phyloP scores from a whole-genome alignment of 176 grass and related monocot species.

The Avena insularis region DNA sequence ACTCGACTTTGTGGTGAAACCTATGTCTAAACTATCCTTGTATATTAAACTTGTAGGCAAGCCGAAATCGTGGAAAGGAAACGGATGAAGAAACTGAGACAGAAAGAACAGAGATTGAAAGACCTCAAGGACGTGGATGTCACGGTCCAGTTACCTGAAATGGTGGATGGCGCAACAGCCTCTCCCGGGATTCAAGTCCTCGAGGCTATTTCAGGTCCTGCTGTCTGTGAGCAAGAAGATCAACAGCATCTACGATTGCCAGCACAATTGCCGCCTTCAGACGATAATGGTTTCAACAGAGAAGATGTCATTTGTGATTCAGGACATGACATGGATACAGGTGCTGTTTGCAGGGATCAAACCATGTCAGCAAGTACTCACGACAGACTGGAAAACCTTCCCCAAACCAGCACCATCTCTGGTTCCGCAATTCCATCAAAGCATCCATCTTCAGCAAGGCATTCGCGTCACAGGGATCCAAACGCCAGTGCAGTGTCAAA shows the following conservation, averaged over 20 bases:
- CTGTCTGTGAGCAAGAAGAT: conserved; percentile 41
- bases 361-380: not conserved
- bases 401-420: conserved; percentile 30
- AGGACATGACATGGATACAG: conserved; percentile 33
- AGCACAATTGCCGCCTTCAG: conserved; percentile 25
- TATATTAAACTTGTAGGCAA: conserved; percentile 52
- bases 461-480: conserved; percentile 50
- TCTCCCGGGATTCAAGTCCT: conserved; percentile 46
- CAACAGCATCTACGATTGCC: conserved; percentile 25
- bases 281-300: conserved; percentile 25
- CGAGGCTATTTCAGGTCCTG: conserved; percentile 48
- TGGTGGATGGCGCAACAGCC: conserved; percentile 26
- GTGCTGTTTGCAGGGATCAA: conserved; percentile 20
- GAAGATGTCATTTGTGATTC: conserved; percentile 33
- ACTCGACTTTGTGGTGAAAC: conserved; percentile 22
- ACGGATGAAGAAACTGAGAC: conserved; percentile 84
- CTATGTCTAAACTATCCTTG: conserved; percentile 28
- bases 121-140: conserved; percentile 46
- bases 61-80: conserved; percentile 75
- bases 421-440: conserved; percentile 15
- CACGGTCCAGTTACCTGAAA: conserved; percentile 17
- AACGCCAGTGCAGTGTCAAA: conserved; percentile 20
- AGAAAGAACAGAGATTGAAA: conserved; percentile 81
- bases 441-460: conserved; percentile 36
- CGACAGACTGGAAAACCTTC: conserved; percentile 30